These are phyloP conservation scores for Aspergillus ruber DNA, from an alignment of 2,329 filamentous ascomycete species.

Conservation along the genomic window DNA sequence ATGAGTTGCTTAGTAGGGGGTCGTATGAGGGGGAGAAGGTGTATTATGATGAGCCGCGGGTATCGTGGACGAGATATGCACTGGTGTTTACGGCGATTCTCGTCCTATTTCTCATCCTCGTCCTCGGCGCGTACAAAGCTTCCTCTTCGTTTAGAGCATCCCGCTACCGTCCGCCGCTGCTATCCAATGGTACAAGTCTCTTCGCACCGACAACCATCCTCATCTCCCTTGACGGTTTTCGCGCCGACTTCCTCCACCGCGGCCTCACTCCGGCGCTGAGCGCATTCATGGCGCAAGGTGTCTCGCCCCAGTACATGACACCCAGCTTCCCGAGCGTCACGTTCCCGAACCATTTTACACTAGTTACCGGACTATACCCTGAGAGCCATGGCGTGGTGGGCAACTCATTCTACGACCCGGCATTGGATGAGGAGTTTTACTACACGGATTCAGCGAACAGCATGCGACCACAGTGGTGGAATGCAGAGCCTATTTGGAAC, in stretches of 20 bases:
- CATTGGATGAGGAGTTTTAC: conserved; percentile 70
- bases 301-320: conserved; percentile 86
- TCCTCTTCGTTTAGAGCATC: conserved; percentile 34
- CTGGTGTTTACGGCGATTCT: conserved; percentile 42
- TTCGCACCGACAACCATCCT: conserved; percentile 91
- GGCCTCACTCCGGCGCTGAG: conserved; percentile 77
- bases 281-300: conserved; percentile 70
- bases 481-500: conserved; percentile 86
- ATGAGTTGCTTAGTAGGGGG: conserved; percentile 10
- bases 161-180: conserved; percentile 17
- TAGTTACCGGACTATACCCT: conserved; percentile 86
- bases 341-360: conserved; percentile 92
- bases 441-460: conserved; percentile 73
- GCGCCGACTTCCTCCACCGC: conserved; percentile 83
- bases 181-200: conserved; percentile 76
- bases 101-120: conserved; percentile 49
- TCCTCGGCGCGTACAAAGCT: conserved; percentile 53
- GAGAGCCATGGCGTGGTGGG: conserved; percentile 90
- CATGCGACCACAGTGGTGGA: conserved; percentile 88
- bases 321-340: conserved; percentile 95
- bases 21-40: conserved; percentile 10
- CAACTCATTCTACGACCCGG: conserved; percentile 90
- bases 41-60: conserved; percentile 11
- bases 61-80: conserved; percentile 27
- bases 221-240: conserved; percentile 91